These are phyloP conservation scores for Geosmithia putterillii DNA, from an alignment of 2,329 filamentous ascomycete species.

Conservation along the genomic window DNA sequence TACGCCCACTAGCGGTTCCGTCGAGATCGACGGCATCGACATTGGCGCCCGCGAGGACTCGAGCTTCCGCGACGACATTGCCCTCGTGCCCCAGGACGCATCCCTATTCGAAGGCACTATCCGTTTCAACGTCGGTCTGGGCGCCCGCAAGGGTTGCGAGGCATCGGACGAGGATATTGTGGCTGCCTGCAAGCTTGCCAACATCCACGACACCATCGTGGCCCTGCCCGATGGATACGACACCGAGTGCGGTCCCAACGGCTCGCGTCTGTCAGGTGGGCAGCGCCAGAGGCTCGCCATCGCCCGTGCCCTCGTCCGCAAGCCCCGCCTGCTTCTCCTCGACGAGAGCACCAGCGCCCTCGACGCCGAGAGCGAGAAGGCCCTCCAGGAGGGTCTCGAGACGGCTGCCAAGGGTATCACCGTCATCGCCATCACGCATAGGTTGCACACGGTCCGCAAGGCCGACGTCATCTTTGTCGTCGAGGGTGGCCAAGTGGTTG, in stretches of 20 bases:
- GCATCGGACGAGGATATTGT: slow-evolving; percentile 49
- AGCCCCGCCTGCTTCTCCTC: slow-evolving; percentile 61
- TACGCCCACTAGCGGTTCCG: slow-evolving; percentile 23
- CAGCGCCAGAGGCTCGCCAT: slow-evolving; percentile 72
- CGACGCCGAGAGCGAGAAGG: slow-evolving; percentile 55
- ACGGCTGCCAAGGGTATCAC: slow-evolving; percentile 39
- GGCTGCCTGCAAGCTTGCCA: slow-evolving; percentile 53
- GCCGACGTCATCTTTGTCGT: slow-evolving; percentile 47
- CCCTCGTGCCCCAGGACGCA: slow-evolving; percentile 45
- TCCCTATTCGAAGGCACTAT: slow-evolving; percentile 46
- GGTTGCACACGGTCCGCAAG: slow-evolving; percentile 41
- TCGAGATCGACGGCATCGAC: slow-evolving; percentile 33
- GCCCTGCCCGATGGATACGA: slow-evolving; percentile 52
- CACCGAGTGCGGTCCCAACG: slow-evolving; percentile 58
- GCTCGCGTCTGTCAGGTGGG: slow-evolving; percentile 63
- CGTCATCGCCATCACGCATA: slow-evolving; percentile 45
- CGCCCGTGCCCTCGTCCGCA: slow-evolving; percentile 60
- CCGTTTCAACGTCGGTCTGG: slow-evolving; percentile 42
- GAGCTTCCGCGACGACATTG: slow-evolving; percentile 37
- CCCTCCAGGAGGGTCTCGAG: slow-evolving; percentile 56
- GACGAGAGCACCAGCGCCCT: slow-evolving; percentile 75
- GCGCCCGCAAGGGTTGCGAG: slow-evolving; percentile 38
- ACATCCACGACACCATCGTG: slow-evolving; percentile 57
- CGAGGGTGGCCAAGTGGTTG: slow-evolving; percentile 38
- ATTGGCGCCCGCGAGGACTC: slow-evolving; percentile 27